Conservation (phyloP, 2,329 filamentous ascomycete genomes). For the Paecilomyces niveus region DNA sequence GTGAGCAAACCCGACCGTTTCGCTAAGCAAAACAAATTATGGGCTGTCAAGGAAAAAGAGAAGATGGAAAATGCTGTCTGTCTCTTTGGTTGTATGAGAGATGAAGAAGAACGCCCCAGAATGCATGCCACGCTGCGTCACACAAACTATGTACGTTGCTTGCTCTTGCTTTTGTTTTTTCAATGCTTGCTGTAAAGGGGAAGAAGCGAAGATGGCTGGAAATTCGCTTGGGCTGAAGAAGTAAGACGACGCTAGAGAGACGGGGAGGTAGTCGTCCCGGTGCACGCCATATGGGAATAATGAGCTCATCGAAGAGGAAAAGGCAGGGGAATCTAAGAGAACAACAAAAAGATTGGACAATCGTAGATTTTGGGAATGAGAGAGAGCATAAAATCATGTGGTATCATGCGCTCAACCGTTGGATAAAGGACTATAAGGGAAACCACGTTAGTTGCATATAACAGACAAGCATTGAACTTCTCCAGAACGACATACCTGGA, state of each 20-base stretch:
- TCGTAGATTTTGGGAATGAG: constrained; percentile 3
- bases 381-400: constrained; percentile 6
- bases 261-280: background rate
- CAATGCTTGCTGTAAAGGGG: background rate
- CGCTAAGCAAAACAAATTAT: background rate
- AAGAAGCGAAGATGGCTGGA: background rate
- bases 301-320: constrained; percentile 1
- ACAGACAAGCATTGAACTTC: background rate
- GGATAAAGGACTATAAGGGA: constrained; percentile 32
- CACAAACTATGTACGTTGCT: background rate
- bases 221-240: background rate
- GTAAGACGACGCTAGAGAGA: background rate
- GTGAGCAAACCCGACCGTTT: background rate
- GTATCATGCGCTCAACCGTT: constrained; percentile 38
- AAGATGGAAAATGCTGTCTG: constrained; percentile 1
- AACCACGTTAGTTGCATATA: constrained; percentile 4
- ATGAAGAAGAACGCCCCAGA: background rate
- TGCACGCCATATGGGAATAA: constrained; percentile 5
- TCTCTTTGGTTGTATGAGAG: background rate
- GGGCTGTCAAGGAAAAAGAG: constrained; percentile 11
- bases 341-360: background rate
- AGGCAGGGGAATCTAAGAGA: constrained; percentile 10
- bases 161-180: background rate
- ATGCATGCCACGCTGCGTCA: background rate
- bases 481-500: constrained; percentile 30